phyloP scores from a whole-genome alignment of 331 rosid species.

The Stylosanthes scabra region DNA sequence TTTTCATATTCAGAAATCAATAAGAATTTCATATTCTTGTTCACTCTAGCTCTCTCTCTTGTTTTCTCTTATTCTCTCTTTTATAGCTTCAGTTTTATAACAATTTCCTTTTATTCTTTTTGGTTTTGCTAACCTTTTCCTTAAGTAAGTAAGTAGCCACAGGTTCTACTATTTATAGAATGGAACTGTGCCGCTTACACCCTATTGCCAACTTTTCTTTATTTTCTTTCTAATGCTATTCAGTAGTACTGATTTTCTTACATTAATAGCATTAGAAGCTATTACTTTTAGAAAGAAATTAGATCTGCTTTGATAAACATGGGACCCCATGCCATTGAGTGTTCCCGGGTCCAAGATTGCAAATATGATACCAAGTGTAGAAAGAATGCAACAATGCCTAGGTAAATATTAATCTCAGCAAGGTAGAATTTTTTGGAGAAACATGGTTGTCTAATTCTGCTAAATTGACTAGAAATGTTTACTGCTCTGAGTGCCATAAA shows the following conservation, averaged over 20 bases:
- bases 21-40: too few species aligned
- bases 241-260: too few species aligned
- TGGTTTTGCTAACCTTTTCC: neutral
- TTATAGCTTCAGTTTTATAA: too few species aligned
- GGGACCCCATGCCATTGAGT: constrained; percentile 17
- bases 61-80: too few species aligned
- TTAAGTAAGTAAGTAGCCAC: neutral
- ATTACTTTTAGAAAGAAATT: neutral
- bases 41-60: too few species aligned
- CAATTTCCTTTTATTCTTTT: neutral
- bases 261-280: neutral
- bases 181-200: too few species aligned
- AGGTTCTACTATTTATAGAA: neutral
- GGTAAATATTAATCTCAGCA: constrained; percentile 21
- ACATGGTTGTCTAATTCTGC: neutral
- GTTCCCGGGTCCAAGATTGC: constrained; percentile 8
- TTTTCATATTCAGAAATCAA: too few species aligned
- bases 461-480: neutral
- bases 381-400: neutral
- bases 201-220: neutral
- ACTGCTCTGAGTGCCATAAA: constrained; percentile 41
- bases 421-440: neutral
- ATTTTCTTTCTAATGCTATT: too few species aligned
- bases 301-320: neutral
- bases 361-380: neutral